These are phyloP conservation scores for Pseudomassariella vexata DNA, from an alignment of 2,329 filamentous ascomycete species.

Conservation along the genomic window DNA sequence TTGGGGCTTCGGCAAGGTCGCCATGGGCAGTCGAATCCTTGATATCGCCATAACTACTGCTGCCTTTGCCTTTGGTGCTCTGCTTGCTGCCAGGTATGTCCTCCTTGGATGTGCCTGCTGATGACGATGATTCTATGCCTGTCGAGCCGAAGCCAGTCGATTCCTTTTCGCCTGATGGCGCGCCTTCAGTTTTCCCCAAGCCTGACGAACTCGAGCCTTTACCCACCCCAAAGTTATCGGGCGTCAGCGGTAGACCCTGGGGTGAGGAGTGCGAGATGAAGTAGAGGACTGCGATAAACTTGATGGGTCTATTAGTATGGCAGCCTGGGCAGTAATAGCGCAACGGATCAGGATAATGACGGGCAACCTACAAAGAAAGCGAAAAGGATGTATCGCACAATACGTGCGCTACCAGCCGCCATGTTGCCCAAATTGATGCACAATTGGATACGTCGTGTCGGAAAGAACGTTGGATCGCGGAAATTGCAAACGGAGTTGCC, in stretches of 20 bases:
- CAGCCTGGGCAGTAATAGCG: conserved; percentile 7
- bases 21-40: conserved; percentile 25
- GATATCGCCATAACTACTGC: conserved; percentile 12
- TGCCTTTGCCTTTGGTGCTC: conserved; percentile 13
- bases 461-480: not conserved
- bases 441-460: conserved; percentile 3
- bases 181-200: no score
- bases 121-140: no score
- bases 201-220: conserved; percentile 15
- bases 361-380: conserved; percentile 68
- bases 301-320: no score
- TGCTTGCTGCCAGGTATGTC: conserved; percentile 13
- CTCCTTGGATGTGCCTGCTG: conserved; percentile 31
- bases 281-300: conserved; percentile 70
- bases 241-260: conserved; percentile 41
- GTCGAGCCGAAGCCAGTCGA: no score
- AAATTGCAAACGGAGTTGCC: not conserved
- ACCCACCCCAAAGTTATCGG: conserved; percentile 19
- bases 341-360: no score
- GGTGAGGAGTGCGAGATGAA: conserved; percentile 63
- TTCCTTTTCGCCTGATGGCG: conserved; percentile 1
- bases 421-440: conserved; percentile 31
- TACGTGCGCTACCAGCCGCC: conserved; percentile 68
- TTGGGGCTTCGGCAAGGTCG: conserved; percentile 37
- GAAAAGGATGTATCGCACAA: conserved; percentile 72